Percentiles rank a stretch among this genome's conserved stretches.
phyloP scores from a whole-genome alignment of 1,284 basidiomycete species.

The Rhizoctonia solani region DNA sequence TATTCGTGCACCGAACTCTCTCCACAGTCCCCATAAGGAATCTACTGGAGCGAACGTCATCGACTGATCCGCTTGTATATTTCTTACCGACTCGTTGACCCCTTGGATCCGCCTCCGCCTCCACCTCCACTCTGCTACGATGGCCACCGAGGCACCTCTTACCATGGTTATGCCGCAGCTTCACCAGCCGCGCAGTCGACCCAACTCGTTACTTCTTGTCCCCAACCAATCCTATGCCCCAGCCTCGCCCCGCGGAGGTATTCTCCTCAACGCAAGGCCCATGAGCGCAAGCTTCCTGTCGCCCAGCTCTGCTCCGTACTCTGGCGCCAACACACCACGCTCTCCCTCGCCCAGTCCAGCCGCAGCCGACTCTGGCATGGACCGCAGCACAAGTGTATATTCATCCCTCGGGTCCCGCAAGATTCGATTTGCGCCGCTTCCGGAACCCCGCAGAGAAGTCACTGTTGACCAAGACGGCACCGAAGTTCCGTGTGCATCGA shows the following conservation, averaged over 20 bases:
- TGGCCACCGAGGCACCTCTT: constrained; percentile 27
- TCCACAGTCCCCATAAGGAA: not conserved
- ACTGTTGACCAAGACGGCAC: constrained; percentile 34
- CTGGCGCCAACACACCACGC: constrained; percentile 19
- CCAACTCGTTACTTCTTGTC: constrained; percentile 29
- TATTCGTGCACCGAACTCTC: not conserved
- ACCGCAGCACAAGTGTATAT: constrained; percentile 5
- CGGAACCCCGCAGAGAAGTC: constrained; percentile 63
- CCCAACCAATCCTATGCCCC: constrained; percentile 27
- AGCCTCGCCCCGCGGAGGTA: constrained; percentile 35
- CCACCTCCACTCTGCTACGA: not conserved
- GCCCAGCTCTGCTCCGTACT: constrained; percentile 26
- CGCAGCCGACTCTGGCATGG: not conserved
- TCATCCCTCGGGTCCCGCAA: constrained; percentile 44
- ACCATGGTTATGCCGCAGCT: not conserved
- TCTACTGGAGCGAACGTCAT: not conserved
- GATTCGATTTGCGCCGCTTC: constrained; percentile 78
- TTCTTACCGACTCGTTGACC: no score
- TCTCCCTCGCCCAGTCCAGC: constrained; percentile 13
- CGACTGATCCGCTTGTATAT: no score
- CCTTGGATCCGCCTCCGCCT: no score
- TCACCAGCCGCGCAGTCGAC: constrained; percentile 5
- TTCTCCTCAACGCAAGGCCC: constrained; percentile 36
- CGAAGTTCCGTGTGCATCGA: constrained; percentile 1
- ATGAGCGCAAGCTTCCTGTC: constrained; percentile 9